phyloP scores from a whole-genome alignment of 768 basidiomycete species.

The Tylopilus subfusipes region DNA sequence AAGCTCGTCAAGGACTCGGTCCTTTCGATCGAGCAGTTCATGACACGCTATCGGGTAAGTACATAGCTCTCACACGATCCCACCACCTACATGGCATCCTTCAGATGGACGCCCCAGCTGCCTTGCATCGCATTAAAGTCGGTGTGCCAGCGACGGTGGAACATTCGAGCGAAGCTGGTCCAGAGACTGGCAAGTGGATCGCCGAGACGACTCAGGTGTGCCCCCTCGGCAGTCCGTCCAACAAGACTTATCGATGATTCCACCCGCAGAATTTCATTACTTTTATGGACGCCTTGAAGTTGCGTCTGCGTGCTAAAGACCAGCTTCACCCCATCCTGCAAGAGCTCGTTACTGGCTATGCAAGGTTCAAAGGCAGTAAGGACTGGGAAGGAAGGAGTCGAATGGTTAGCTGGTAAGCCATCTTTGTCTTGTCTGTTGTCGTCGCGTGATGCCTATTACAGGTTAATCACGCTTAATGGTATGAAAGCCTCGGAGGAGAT shows the following conservation, averaged over 20 bases:
- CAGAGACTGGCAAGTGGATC: slow-evolving; percentile 94
- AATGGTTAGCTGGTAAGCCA: slow-evolving; percentile 84
- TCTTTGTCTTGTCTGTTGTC: neutral
- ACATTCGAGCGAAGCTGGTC: slow-evolving; percentile 88
- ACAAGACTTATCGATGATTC: neutral
- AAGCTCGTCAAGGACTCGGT: slow-evolving; percentile 93
- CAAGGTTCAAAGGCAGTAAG: slow-evolving; percentile 89
- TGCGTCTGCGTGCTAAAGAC: slow-evolving; percentile 93
- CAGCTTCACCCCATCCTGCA: slow-evolving; percentile 93
- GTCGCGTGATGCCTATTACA: slow-evolving; percentile 25
- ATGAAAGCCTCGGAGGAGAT: slow-evolving; percentile 98
- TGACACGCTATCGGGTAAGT: slow-evolving; percentile 79
- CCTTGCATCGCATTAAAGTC: slow-evolving; percentile 82
- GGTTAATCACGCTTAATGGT: slow-evolving; percentile 93
- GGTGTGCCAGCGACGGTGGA: slow-evolving; percentile 97
- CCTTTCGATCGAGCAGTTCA: slow-evolving; percentile 83
- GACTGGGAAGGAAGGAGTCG: slow-evolving; percentile 93
- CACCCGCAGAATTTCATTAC: slow-evolving; percentile 87
- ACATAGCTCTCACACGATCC: neutral
- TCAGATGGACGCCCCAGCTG: slow-evolving; percentile 94
- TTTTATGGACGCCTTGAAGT: slow-evolving; percentile 95
- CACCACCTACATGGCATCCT: neutral
- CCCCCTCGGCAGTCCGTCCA: neutral
- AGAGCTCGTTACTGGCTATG: slow-evolving; percentile 92
- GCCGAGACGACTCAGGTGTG: slow-evolving; percentile 93